Conservation (phyloP, 2,329 filamentous ascomycete genomes). For the Metarhizium sp. region DNA sequence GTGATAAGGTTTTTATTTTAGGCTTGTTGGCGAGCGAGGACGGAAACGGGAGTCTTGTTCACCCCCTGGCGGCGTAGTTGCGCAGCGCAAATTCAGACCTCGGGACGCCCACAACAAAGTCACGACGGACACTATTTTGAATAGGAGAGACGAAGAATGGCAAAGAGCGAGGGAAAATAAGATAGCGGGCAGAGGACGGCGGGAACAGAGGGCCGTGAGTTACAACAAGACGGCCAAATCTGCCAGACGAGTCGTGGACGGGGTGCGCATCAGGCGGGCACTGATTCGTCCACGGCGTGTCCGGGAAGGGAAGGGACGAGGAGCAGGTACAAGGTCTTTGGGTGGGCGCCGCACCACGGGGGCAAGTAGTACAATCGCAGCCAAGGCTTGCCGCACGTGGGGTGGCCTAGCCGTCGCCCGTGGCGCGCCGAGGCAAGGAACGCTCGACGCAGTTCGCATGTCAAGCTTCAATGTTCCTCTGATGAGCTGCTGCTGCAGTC, state of each 20-base stretch:
- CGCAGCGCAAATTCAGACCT: too few relatives aligned
- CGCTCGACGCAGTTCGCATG: background rate
- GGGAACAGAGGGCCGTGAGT: background rate
- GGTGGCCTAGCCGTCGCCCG: background rate
- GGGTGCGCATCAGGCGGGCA: background rate
- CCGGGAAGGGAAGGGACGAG: background rate
- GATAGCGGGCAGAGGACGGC: background rate
- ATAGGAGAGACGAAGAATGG: too few relatives aligned
- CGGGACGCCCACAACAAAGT: too few relatives aligned
- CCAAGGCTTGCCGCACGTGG: constrained; percentile 13
- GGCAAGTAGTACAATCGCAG: constrained; percentile 4
- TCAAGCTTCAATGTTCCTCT: too few relatives aligned
- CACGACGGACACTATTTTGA: too few relatives aligned
- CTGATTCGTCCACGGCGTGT: background rate
- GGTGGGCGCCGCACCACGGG: background rate
- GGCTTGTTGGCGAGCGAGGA: background rate
- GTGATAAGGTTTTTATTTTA: background rate
- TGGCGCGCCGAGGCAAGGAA: background rate
- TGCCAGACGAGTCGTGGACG: background rate
- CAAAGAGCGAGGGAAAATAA: too few relatives aligned
- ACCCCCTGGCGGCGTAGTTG: background rate
- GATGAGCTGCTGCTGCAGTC: too few relatives aligned
- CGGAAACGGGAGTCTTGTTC: background rate
- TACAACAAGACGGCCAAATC: background rate
- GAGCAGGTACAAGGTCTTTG: background rate